Evolutionary conservation across 306 rosid species (phyloP).

Genomic region (Prunus davidiana): DNA sequence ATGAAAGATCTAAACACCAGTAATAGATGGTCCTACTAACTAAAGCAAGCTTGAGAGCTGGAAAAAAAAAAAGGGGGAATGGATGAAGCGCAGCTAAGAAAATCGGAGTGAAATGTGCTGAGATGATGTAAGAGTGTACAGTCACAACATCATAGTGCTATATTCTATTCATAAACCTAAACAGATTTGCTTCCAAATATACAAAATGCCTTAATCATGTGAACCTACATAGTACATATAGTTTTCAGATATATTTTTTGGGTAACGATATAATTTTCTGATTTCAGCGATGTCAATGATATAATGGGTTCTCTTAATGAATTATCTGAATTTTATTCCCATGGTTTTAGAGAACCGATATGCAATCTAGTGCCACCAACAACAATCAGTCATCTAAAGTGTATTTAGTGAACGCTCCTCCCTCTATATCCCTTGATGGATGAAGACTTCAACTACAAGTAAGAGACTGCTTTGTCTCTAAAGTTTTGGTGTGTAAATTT

Average conservation of each 20-base stretch:
- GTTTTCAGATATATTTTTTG: too few species aligned
- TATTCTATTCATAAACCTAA: neutral
- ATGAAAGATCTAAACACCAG: neutral
- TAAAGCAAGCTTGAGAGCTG: neutral
- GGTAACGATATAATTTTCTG: too few species aligned
- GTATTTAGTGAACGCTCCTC: neutral
- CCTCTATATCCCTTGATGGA: neutral
- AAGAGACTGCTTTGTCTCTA: too few species aligned
- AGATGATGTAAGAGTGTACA: neutral
- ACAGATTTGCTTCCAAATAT: too few species aligned
- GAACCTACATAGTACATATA: too few species aligned
- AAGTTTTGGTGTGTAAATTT: neutral
- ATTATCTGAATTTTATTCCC: neutral
- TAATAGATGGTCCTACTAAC: neutral
- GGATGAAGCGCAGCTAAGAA: neutral
- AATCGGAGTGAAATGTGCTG: too few species aligned
- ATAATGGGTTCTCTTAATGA: neutral
- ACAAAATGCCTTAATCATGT: too few species aligned
- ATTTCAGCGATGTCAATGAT: neutral
- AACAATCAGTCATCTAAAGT: neutral
- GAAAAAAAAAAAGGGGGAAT: neutral
- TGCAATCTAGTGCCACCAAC: neutral
- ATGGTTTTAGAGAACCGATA: neutral
- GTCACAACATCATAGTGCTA: neutral
- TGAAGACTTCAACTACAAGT: neutral